Evolutionary conservation across 768 basidiomycete genomes (phyloP), one percentile per base, ranked within the genome.

Genomic region (Naganishia onofrii): DNA sequence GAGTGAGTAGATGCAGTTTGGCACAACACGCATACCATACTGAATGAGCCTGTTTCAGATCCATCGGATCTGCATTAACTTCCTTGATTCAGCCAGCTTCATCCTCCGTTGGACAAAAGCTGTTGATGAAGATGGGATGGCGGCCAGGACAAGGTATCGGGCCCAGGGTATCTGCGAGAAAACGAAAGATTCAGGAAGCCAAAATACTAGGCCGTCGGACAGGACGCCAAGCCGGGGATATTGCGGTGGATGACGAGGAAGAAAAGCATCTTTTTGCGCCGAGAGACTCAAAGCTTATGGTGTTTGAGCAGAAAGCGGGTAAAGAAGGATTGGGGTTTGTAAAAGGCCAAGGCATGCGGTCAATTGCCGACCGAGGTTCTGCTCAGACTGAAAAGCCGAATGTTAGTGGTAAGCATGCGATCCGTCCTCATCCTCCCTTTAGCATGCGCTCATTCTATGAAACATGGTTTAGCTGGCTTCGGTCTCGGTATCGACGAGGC

Each of bases 61-160:
- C 88, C 0, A 84, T 92, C 23, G 84, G 78, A 21, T 75, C 75
- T 2, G 74, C 76, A 29, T 63, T 80, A 7, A 77, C 79, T 44
- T 76, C 90, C 0, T 83, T 96, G 48, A 84, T 90, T 17, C 89
- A 91, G 9, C 83, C 90, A 1, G 86, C 91, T 0, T 86, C 87
- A 28, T 89, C 92, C 70, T 92, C 92, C 2, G 85, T 88, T 31
- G 95, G 95, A 0, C 88, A 90, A 3, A 87, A 87, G 42, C 87
- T 98, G 8, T 85, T 99, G 66, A 89, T 88, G 82, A 94, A 92
- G 82, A 93, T 97, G 89, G 95, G 96, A 0, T 97, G 96, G 95
- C 84, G 89, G 51, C 81, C 88, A 0, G 96, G 94, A 0, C 93
- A 94, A 81, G 96, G 95, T 15, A 87, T 98, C 23, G 96, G 95